Percentiles rank a stretch among this genome's conserved stretches.
Conservation (phyloP, 257 asterid genomes). For the Hygrophila difformis region DNA sequence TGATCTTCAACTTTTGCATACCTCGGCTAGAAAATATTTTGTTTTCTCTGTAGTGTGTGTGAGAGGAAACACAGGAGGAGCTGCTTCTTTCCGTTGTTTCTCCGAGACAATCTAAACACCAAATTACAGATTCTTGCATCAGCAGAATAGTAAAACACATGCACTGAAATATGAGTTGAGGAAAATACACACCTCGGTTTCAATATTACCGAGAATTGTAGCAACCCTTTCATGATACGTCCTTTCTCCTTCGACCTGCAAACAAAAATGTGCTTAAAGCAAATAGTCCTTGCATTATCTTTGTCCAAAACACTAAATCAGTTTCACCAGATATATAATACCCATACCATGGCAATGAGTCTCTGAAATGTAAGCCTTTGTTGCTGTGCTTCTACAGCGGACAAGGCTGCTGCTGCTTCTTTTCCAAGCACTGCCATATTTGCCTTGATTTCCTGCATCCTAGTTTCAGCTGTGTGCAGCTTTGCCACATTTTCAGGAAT, state of each 20-base stretch:
- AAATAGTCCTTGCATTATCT: constrained; percentile 2
- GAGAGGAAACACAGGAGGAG: constrained; percentile 68
- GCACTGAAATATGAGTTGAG: constrained; percentile 13
- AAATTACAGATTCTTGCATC: constrained; percentile 21
- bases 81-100: constrained; percentile 95
- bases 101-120: constrained; percentile 80
- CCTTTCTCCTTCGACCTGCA: constrained; percentile 90
- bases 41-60: constrained; percentile 56
- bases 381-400: constrained; percentile 94
- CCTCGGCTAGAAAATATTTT: constrained; percentile 92
- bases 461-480: constrained; percentile 83
- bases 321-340: constrained; percentile 8
- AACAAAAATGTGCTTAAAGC: constrained; percentile 12
- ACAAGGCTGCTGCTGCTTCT: constrained; percentile 91
- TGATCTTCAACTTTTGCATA: too few relatives aligned
- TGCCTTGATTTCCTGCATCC: constrained; percentile 87
- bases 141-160: constrained; percentile 5
- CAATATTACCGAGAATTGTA: constrained; percentile 87
- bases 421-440: constrained; percentile 96
- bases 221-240: constrained; percentile 84
- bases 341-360: constrained; percentile 76
- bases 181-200: constrained; percentile 60
- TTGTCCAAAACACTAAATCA: constrained; percentile 8
- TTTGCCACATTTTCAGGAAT: constrained; percentile 87
- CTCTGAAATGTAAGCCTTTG: constrained; percentile 94